These are phyloP conservation scores for Stachybotrys elegans DNA, from an alignment of 2,329 filamentous ascomycete species.

Conservation along the genomic window DNA sequence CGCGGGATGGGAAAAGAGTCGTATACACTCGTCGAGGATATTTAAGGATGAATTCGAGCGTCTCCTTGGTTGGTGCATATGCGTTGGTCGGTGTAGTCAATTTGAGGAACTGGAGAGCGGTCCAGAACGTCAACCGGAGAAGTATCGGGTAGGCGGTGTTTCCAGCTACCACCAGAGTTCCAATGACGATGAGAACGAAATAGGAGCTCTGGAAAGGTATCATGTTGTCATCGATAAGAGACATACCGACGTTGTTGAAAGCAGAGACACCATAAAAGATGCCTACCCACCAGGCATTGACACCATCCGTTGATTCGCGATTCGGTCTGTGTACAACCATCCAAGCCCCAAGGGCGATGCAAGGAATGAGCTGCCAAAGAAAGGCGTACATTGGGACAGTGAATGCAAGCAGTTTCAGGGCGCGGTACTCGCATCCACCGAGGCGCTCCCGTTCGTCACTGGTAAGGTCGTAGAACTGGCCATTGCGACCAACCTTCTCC, in stretches of 20 bases:
- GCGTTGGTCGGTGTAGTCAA: constrained; percentile 30
- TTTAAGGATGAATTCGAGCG: constrained; percentile 48
- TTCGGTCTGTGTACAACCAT: constrained; percentile 46
- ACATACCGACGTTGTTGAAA: constrained; percentile 70
- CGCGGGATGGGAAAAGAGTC: constrained; percentile 56
- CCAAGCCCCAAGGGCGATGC: constrained; percentile 57
- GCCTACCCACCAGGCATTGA: constrained; percentile 64
- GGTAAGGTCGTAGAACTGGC: constrained; percentile 48
- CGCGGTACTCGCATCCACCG: constrained; percentile 60
- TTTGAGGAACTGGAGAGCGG: constrained; percentile 35
- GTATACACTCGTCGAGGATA: constrained; percentile 57
- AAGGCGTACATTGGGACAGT: constrained; percentile 57
- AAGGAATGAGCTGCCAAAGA: constrained; percentile 54
- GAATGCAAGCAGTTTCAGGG: constrained; percentile 52
- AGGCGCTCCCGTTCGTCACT: constrained; percentile 50
- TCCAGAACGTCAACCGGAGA: constrained; percentile 55
- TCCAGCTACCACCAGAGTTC: constrained; percentile 55
- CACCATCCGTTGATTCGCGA: constrained; percentile 46
- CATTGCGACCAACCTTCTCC: constrained; percentile 42
- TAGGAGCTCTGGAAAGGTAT: constrained; percentile 50
- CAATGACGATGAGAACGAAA: constrained; percentile 49
- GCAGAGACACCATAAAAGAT: constrained; percentile 63
- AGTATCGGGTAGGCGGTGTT: constrained; percentile 64
- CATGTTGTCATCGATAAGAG: constrained; percentile 61
- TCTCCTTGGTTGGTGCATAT: constrained; percentile 38